Evolutionary conservation across 805 yeast species (phyloP), one percentile per base, ranked within the genome.

Genomic region (Ogataea nitratoaversa): DNA sequence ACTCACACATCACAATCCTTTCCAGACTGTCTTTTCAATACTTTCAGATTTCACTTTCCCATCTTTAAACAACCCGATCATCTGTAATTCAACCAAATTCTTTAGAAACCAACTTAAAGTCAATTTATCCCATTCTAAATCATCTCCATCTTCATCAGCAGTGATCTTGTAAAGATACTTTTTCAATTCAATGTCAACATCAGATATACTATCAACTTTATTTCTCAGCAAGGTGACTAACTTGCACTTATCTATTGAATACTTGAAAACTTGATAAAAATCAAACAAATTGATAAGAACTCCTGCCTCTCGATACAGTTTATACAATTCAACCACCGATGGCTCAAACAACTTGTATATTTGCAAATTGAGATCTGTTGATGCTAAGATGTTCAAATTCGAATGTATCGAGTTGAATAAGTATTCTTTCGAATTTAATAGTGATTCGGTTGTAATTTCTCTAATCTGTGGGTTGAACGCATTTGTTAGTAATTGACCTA

Each of bases 291-390:
- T 64, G 29, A 62, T 71, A 23, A 71, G 64, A 3, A 79, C 68
- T 19, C 85, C 84, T 0, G 96, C 90, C 50, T 89, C 96, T 43
- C 93, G 75, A 57, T 82, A 83, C 13, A 86, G 67, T 35, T 76
- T 73, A 62, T 77, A 89, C 39, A 89, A 57, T 36, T 73, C 76
- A 23, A 76, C 65, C 6, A 79, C 41, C 4, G 56, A 50, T 1
- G 89, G 89, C 17, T 72, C 76, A 34, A 74, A 49, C 1, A 58
- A 33, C 33, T 61, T 54, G 47, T 63, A 64, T 19, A 74, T 45
- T 29, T 55, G 48, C 56, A 34, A 18, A 44, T 39, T 50, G 22
- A 35, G 14, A n/a, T 34, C 42, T 14, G 33, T 25, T 7, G n/a
- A 17, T 18, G 40, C 39, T 28, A 44, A 28, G 18, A 38, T 18